phyloP scores from a whole-genome alignment of 495 filamentous ascomycete species.

The Emericellopsis terricola region DNA sequence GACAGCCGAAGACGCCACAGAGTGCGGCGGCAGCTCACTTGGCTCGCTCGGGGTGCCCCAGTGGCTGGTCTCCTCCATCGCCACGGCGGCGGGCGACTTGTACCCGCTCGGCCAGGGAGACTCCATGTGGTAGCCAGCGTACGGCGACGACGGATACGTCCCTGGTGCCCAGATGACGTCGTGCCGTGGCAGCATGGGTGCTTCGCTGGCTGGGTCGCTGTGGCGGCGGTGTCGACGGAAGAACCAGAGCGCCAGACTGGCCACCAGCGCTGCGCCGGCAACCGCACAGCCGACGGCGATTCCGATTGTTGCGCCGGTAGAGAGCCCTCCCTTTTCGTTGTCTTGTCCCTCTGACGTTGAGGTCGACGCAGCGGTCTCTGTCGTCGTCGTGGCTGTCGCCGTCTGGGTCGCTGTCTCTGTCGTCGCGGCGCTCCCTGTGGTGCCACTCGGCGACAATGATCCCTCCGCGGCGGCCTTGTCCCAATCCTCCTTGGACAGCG shows the following conservation, averaged over 20 bases:
- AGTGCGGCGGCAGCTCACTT: too few relatives aligned
- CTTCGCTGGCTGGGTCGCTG: conserved; percentile 14
- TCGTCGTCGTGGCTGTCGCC: conserved; percentile 9
- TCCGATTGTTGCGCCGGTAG: conserved; percentile 8
- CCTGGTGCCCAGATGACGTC: not conserved
- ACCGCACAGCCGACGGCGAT: conserved; percentile 9
- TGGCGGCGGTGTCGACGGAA: conserved; percentile 7
- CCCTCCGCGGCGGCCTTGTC: conserved; percentile 12
- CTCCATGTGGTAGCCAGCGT: too few relatives aligned
- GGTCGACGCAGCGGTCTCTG: conserved; percentile 8
- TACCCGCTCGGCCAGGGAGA: too few relatives aligned
- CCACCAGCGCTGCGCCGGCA: conserved; percentile 9
- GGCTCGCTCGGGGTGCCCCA: too few relatives aligned
- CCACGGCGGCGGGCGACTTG: too few relatives aligned
- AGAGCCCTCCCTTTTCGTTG: conserved; percentile 4
- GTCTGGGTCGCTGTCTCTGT: conserved; percentile 2
- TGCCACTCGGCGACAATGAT: conserved; percentile 8
- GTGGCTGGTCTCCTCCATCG: too few relatives aligned
- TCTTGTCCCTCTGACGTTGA: conserved; percentile 6
- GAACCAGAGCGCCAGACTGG: conserved; percentile 7
- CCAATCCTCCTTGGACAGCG: conserved; percentile 12
- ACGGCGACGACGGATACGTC: not conserved
- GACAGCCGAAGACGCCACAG: too few relatives aligned
- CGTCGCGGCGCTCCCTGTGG: conserved; percentile 9
- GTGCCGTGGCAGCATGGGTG: conserved; percentile 14